Percentiles rank a stretch among this genome's conserved stretches.
Evolutionary conservation across 768 basidiomycete species (phyloP).

Genomic region (Austroboletus eburneus): DNA sequence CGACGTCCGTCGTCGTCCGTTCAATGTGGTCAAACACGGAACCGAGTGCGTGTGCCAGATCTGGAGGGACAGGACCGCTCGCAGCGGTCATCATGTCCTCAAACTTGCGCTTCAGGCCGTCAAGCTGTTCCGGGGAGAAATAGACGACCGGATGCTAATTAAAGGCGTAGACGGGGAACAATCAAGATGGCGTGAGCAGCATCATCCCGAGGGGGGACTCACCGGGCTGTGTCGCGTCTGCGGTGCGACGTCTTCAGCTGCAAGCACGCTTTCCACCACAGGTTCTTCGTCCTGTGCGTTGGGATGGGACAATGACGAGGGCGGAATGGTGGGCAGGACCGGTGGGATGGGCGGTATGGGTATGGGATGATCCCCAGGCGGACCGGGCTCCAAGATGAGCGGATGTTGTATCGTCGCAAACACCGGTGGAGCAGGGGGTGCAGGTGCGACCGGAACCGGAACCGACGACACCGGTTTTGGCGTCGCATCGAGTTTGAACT

Average conservation of each 20-base stretch:
- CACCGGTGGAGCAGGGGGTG: constrained; percentile 13
- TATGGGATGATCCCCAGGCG: constrained; percentile 9
- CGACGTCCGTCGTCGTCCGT: constrained; percentile 25
- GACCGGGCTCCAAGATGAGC: constrained; percentile 19
- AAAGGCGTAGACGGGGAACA: neutral
- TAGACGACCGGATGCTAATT: constrained; percentile 23
- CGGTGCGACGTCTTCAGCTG: constrained; percentile 14
- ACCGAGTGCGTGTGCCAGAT: constrained; percentile 30
- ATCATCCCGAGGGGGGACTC: neutral
- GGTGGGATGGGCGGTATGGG: constrained; percentile 6
- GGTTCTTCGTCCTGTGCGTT: constrained; percentile 15
- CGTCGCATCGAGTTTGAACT: constrained; percentile 30
- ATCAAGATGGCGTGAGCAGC: too few relatives aligned
- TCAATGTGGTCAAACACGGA: constrained; percentile 34
- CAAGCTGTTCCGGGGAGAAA: constrained; percentile 31
- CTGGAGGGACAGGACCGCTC: constrained; percentile 28
- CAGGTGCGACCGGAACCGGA: constrained; percentile 5
- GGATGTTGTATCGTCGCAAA: constrained; percentile 21
- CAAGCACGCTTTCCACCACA: constrained; percentile 13
- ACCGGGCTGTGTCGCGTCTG: constrained; percentile 18
- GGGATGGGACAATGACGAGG: constrained; percentile 7
- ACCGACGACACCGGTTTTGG: constrained; percentile 20
- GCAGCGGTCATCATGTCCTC: constrained; percentile 31
- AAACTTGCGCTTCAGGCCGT: constrained; percentile 28
- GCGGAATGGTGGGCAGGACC: constrained; percentile 7